Evolutionary conservation across 2,329 filamentous ascomycete genomes (phyloP), one percentile per base, ranked within the genome.

Genomic region (Alternaria arborescens): DNA sequence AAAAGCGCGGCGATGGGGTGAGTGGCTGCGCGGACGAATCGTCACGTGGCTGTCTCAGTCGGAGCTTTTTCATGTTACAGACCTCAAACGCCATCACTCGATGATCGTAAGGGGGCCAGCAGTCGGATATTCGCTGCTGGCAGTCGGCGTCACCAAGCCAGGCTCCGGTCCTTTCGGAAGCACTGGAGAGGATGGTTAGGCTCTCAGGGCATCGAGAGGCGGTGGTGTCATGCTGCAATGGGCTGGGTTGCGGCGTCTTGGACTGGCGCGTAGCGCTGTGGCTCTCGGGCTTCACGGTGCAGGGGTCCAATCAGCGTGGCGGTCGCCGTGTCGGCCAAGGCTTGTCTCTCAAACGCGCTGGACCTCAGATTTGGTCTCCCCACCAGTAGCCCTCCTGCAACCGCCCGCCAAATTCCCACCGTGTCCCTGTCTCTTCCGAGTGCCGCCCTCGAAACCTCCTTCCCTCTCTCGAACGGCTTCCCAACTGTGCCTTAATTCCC

Each of bases 11-110:
- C 58, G 46, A 48, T n/a, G 38, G 58, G 52, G 63, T 68, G 63
- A 72, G 65, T 75, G 71, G 68, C 52, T 57, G 58, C 51, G 50
- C 52, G 44, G 18, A 41, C 50, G 20, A n/a, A 11, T 26, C 48
- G 64, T 77, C 75, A 78, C 75, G 75, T 78, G 74, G 68, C 56
- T 72, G 74, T 77, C 71, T 77, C 73, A 74, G 63, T 67, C 61
- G 66, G 65, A 63, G 64, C 62, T 69, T 68, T 67, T 71, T 68
- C 75, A 70, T 76, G 75, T 76, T 70, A 77, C 75, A 76, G 65
- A 75, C 69, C 63, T 78, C 75, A 78, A 78, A 78, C 75, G 68
- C 68, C 57, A 55, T 64, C 57, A 52, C 59, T 67, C 54, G 59
- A 59, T 59, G 58, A 62, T 60, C 56, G 61, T 46, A 58, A 57